phyloP scores from a whole-genome alignment of 2,329 filamentous ascomycete species.

The Aspergillus flavus region DNA sequence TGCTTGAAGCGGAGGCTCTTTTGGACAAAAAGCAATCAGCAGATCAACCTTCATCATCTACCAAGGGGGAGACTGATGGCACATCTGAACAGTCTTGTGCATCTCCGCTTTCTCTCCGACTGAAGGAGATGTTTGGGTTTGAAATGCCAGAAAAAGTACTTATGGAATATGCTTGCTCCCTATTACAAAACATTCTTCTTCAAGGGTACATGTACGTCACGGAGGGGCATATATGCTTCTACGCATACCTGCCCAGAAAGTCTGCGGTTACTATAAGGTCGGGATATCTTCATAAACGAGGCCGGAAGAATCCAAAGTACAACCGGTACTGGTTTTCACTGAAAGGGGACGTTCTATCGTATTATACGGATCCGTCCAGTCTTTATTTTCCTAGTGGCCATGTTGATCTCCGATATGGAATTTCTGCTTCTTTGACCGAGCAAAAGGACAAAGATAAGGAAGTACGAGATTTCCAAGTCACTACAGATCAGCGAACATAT shows the following conservation, averaged over 20 bases:
- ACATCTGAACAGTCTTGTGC: conserved; percentile 47
- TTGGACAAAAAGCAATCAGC: conserved; percentile 42
- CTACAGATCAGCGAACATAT: conserved; percentile 80
- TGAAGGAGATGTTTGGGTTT: conserved; percentile 87
- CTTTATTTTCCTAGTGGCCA: conserved; percentile 90
- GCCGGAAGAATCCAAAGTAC: conserved; percentile 84
- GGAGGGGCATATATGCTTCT: conserved; percentile 90
- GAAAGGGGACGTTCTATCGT: conserved; percentile 88
- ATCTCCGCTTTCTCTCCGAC: conserved; percentile 66
- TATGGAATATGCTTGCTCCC: conserved; percentile 89
- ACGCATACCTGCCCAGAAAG: conserved; percentile 95
- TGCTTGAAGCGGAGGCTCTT: conserved; percentile 71
- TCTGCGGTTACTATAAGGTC: conserved; percentile 78
- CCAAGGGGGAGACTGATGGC: conserved; percentile 52
- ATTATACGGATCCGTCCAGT: conserved; percentile 80
- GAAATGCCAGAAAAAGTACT: conserved; percentile 81
- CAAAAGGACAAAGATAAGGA: conserved; percentile 71
- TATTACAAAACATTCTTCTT: conserved; percentile 86
- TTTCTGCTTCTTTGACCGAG: conserved; percentile 78
- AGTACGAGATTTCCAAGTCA: conserved; percentile 73
- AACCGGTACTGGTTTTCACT: conserved; percentile 91
- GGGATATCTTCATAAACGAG: conserved; percentile 84
- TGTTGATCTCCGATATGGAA: conserved; percentile 88
- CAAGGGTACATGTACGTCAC: conserved; percentile 98
- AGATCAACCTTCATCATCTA: conserved; percentile 23